Evolutionary conservation across 805 yeast genomes (phyloP).

Genomic region (Candida vaughaniae): DNA sequence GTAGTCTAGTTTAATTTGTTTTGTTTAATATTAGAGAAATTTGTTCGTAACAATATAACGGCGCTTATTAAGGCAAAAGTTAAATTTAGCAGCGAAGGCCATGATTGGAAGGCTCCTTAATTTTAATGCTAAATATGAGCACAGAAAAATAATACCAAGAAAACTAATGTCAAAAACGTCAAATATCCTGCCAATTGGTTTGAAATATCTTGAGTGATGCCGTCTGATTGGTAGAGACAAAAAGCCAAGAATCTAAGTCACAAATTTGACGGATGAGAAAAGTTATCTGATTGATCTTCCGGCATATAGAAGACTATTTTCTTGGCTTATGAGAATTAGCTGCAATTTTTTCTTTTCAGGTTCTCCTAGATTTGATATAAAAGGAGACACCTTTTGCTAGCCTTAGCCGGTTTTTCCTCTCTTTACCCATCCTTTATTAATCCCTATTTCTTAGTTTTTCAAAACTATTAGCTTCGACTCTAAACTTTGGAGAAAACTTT

Average conservation of each 20-base stretch:
- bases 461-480: slow-evolving; percentile 1
- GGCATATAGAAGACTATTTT: background rate
- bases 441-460: background rate
- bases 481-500: background rate
- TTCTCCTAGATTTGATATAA: too few species aligned
- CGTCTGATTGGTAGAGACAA: background rate
- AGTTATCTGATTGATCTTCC: background rate
- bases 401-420: background rate
- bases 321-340: background rate
- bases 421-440: slow-evolving; percentile 1
- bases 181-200: background rate
- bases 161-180: background rate
- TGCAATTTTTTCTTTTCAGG: background rate
- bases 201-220: background rate
- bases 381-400: too few species aligned
- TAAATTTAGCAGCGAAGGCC: too few species aligned
- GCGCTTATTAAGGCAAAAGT: too few species aligned
- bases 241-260: background rate
- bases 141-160: background rate
- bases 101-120: too few species aligned
- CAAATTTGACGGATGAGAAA: background rate
- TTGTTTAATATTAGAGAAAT: too few species aligned
- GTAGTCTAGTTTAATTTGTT: too few species aligned
- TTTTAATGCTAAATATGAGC: background rate
- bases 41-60: too few species aligned